Evolutionary conservation across 225 moss, liverwort and hornwort species (phyloP), one percentile per base, ranked within the genome.

Genomic region (Asterella californica): DNA sequence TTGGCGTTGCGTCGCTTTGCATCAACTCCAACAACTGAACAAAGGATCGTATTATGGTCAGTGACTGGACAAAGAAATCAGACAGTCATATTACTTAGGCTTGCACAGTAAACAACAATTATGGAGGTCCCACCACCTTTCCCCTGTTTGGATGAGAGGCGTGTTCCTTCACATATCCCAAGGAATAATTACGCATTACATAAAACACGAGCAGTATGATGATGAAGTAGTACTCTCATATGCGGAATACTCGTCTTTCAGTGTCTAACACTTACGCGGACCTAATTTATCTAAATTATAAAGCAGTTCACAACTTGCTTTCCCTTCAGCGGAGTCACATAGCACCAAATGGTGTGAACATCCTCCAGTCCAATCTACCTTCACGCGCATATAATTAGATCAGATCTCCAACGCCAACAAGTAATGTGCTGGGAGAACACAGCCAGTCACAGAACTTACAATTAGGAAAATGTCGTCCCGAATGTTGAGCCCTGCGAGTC

Each of bases 1-100:
- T 95, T 75, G 92, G 99, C 34, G 95, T 87, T 76, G 91, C 90
- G 83, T 95, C 92, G 85, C 90, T 90, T 84, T 91, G 92, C 97
- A 99, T 95, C 85, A 99, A 94, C 87, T 93, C 95, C 90, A 93
- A 92, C 82, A 99, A 83, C 93, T 94, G 90, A 69, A 15, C 68
- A 79, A 79, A 74, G 5, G 33, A 29, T 53, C 14, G 0, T 36
- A 30, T 36, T 67, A 37, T 34, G 15, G 36, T 67, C 17, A 36
- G 14, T 15, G 9, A 15, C 5, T 12, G 17, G 36, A 36, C 18
- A 29, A 17, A 38, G 15, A 0, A 4, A 42, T 82, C n/a, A 84
- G 32, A 27, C n/a, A 48, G 1, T n/a, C 24, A 48, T n/a, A 42
- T 72, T 30, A 53, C 75, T 53, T 33, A 53, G 27, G 29, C 22